Base-by-base conservation (phyloP, 2,329 filamentous ascomycete species). In the Colletotrichum orbiculare region DNA sequence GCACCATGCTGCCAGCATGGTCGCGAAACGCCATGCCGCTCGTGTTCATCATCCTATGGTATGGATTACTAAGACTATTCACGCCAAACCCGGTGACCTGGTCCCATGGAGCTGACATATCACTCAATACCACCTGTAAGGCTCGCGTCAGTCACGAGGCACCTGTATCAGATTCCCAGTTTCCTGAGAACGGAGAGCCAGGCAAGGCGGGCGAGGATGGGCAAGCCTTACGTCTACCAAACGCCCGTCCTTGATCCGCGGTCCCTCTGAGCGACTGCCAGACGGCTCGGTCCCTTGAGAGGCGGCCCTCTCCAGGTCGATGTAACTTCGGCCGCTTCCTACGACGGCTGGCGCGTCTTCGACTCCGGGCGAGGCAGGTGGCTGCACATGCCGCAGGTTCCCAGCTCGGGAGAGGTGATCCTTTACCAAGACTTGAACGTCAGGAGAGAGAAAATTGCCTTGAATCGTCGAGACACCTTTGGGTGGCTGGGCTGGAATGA, bases 31-130 rank as follows among this genome's bases (percentile, higher is more conserved):
- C 79, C 73, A 93, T 91, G 61, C 96, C 96, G 80, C 92, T 97
- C 72, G 95, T 97, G 80, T 99, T 99, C 94, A 97, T 97, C 91
- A 99, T 91, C 96, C 96, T 99, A 86, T 81, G 78, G 89, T 96
- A 96, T 69, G 94, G 93, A 87, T 96, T 91, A 95, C 90, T 97
- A 87, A 97, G 86, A 83, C 90, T 97, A 82, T 88, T 93, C 83
- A 91, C 90, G 82, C 88, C 90, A 82, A 92, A 94, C 74, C 90
- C 91, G 74, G 85, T 84, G 57, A 87, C 91, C 82, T 92, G 91
- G 73, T 89, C 85, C 94, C 94, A 97, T 91, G 96, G 94, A 85
- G 86, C 95, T 88, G 90, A 99, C 96, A 99, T 99, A 87, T 99
- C 96, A 88, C 93, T 97, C 76, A 99, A 83, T 76, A 99, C 93